Evolutionary conservation across 306 rosid species (phyloP), one percentile per base, ranked within the genome.

Genomic region (Casuarina cunninghamiana): DNA sequence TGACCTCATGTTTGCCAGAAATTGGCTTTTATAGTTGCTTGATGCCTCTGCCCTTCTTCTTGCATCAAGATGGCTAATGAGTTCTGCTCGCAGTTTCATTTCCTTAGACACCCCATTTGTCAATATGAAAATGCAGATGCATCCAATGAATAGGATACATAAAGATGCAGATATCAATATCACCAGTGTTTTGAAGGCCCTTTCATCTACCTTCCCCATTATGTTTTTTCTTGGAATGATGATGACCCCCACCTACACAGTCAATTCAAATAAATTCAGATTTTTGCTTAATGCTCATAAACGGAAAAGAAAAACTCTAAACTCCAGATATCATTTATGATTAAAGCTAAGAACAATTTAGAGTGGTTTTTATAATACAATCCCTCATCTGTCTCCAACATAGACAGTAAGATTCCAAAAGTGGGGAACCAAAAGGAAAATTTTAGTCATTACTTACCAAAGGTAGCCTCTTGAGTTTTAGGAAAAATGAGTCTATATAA

Each of bases 101-200:
- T 96, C 99, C 93, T 96, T 96, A 21, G 99, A 96, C 35, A 96
- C 99, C 84, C 99, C 99, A 51, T 93, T 96, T 11, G 99, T 96
- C 80, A 96, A 87, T 78, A 96, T 91, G 80, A 96, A 85, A 76
- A 96, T 96, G 83, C 98, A 96, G 51, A 96, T 84, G 77, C 99
- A 96, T 79, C 99, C 99, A 77, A 85, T 90, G 77, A 96, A 91
- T 70, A 96, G 86, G 75, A 93, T 96, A 72, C 98, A 90, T 67
- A 96, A 80, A 2, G 99, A 84, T 26, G 98, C 99, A 37, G 99
- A 93, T 78, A 96, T 96, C 81, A 96, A 83, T 81, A 96, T 93
- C 62, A 96, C 85, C 94, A 96, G 77, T 9, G 99, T 96, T 84
- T 96, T 93, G 85, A 87, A 89, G 75, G 99, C 94, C 84, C 98